A percentile compares a stretch with the other conserved stretches of the same genome.
phyloP scores from a whole-genome alignment of 805 yeast genomes.

The Jamesozyma piceae region DNA sequence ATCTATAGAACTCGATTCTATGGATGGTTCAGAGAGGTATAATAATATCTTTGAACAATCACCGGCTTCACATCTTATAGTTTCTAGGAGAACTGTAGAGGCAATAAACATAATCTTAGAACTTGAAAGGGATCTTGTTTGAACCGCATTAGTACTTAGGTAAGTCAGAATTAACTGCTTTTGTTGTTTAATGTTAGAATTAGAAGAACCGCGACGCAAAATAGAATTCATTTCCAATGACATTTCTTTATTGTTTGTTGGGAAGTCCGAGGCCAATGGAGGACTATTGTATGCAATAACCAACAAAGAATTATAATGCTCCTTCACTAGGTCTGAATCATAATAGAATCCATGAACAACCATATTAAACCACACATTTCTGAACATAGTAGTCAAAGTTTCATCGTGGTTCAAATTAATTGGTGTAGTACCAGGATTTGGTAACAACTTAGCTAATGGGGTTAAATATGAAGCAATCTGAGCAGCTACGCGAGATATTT shows the following conservation, averaged over 20 bases:
- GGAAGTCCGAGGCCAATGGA: slow-evolving; percentile 71
- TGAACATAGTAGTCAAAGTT: slow-evolving; percentile 48
- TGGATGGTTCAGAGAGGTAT: slow-evolving; percentile 82
- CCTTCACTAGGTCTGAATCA: slow-evolving; percentile 43
- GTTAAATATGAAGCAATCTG: slow-evolving; percentile 54
- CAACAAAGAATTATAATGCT: slow-evolving; percentile 42
- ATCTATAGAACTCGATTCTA: slow-evolving; percentile 58
- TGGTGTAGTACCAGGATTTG: slow-evolving; percentile 43
- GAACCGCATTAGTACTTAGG: slow-evolving; percentile 38
- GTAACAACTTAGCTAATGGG: slow-evolving; percentile 71
- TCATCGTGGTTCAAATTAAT: slow-evolving; percentile 33
- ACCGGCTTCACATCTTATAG: slow-evolving; percentile 68
- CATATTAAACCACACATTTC: slow-evolving; percentile 91
- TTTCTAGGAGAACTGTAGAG: slow-evolving; percentile 70
- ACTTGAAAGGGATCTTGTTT: slow-evolving; percentile 47
- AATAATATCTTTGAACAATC: slow-evolving; percentile 66
- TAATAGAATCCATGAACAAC: slow-evolving; percentile 82
- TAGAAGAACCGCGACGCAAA: slow-evolving; percentile 79
- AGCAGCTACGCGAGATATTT: slow-evolving; percentile 59
- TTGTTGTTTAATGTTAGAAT: slow-evolving; percentile 68
- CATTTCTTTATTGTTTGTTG: slow-evolving; percentile 79
- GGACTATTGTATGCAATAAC: slow-evolving; percentile 82
- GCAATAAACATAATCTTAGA: slow-evolving; percentile 83
- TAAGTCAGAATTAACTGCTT: slow-evolving; percentile 42
- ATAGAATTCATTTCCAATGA: slow-evolving; percentile 88